Percentiles rank a stretch among this genome's conserved stretches.
phyloP scores from a whole-genome alignment of 169 alveolate genomes.

The Babesia sp. region DNA sequence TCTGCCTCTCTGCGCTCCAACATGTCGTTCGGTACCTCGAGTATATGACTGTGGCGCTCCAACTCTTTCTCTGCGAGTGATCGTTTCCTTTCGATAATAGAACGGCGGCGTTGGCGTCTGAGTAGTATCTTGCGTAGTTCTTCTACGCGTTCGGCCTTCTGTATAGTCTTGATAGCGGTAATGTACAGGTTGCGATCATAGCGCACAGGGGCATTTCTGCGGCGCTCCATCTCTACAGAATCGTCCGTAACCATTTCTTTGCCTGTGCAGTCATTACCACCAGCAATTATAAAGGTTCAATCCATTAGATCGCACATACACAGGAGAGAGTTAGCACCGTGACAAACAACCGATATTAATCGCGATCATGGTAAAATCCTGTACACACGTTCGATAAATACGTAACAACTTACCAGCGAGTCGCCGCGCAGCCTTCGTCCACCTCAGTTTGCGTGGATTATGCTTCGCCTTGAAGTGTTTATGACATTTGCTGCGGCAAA shows the following conservation, averaged over 20 bases:
- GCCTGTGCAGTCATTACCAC: constrained; percentile 52
- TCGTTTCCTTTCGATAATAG: constrained; percentile 40
- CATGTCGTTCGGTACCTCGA: constrained; percentile 24
- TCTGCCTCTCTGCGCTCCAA: not conserved
- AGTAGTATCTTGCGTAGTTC: constrained; percentile 82
- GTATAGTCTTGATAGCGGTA: constrained; percentile 95
- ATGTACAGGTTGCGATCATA: constrained; percentile 94
- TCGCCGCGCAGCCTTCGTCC: constrained; percentile 98
- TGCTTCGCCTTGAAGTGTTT: constrained; percentile 96
- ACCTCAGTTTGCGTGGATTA: constrained; percentile 96
- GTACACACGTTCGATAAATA: too few relatives aligned
- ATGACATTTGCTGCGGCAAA: constrained; percentile 98
- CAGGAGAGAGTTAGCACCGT: too few relatives aligned
- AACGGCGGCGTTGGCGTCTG: constrained; percentile 38
- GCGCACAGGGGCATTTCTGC: constrained; percentile 92
- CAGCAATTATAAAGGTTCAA: not conserved
- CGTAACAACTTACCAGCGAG: constrained; percentile 77
- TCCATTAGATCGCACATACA: not conserved
- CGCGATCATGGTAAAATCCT: too few relatives aligned
- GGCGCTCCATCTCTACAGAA: constrained; percentile 94
- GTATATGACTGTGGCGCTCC: constrained; percentile 54
- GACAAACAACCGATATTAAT: too few relatives aligned
- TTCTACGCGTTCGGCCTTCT: constrained; percentile 90
- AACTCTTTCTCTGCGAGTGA: constrained; percentile 57
- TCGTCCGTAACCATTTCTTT: constrained; percentile 95